These are phyloP conservation scores for Fusarium neocosmosporiellum DNA, from an alignment of 2,329 filamentous ascomycete species.

Conservation along the genomic window DNA sequence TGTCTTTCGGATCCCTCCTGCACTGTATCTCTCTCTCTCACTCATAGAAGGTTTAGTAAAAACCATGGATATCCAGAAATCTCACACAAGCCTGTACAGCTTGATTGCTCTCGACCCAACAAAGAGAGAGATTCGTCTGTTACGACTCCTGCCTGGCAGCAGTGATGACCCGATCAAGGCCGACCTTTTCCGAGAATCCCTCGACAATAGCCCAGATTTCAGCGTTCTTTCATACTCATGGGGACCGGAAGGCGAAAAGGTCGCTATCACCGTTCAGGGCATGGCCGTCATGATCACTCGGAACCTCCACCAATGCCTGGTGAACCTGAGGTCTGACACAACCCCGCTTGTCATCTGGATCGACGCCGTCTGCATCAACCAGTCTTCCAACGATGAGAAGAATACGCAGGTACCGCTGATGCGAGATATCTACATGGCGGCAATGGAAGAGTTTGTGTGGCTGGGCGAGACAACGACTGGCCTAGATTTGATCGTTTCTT, in stretches of 20 bases:
- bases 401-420: neutral
- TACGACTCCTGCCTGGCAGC: neutral
- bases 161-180: neutral
- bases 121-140: neutral
- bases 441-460: neutral
- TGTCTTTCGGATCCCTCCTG: neutral
- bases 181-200: neutral
- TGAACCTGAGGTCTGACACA: neutral
- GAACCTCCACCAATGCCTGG: constrained; percentile 1
- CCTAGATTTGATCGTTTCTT: constrained; percentile 2
- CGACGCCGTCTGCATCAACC: constrained; percentile 7
- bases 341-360: neutral
- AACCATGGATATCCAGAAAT: neutral
- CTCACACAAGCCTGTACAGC: neutral
- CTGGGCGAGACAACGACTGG: neutral
- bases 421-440: neutral
- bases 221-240: constrained; percentile 12
- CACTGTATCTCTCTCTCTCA: neutral
- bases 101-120: neutral
- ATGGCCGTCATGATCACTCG: neutral
- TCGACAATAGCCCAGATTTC: neutral
- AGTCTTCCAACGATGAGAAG: neutral
- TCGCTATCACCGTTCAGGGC: neutral
- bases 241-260: neutral
- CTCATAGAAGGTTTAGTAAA: neutral